A percentile compares a stretch with the other conserved stretches of the same genome.
phyloP scores from a whole-genome alignment of 352 stramenopile genomes.

The Elongisporangium prolatum region DNA sequence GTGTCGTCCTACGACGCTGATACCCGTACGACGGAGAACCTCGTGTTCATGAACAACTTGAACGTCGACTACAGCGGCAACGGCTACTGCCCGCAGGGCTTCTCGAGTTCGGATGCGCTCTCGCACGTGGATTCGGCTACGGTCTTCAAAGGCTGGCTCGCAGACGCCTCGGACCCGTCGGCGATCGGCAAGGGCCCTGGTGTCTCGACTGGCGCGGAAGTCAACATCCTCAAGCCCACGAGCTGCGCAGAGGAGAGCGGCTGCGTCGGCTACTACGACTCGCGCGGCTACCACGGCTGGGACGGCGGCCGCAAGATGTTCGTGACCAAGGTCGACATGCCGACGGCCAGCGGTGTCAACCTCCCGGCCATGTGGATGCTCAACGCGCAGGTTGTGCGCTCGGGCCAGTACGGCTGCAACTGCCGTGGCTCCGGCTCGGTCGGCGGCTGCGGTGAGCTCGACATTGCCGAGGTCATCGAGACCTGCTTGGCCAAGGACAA shows the following conservation, averaged over 20 bases:
- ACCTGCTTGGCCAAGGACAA: conserved; percentile 45
- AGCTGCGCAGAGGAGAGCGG: conserved; percentile 35
- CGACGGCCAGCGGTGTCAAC: conserved; percentile 31
- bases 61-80: conserved; percentile 50
- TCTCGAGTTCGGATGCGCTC: conserved; percentile 20
- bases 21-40: conserved; percentile 29
- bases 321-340: conserved; percentile 69
- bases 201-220: conserved; percentile 55
- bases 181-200: conserved; percentile 39
- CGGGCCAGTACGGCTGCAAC: conserved; percentile 75
- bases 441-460: conserved; percentile 69
- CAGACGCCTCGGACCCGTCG: conserved; percentile 41
- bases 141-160: conserved; percentile 40
- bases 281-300: conserved; percentile 69
- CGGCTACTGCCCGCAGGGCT: conserved; percentile 43
- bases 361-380: conserved; percentile 79
- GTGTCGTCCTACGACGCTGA: conserved; percentile 36
- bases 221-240: conserved; percentile 72
- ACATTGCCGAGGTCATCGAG: conserved; percentile 74
- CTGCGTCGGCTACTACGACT: conserved; percentile 67
- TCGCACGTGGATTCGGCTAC: conserved; percentile 21
- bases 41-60: conserved; percentile 62
- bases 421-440: conserved; percentile 44
- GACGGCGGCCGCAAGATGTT: conserved; percentile 76
- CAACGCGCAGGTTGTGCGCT: conserved; percentile 64